Conservation (phyloP, 371 early-diverging fungal species). For the Nematocida sp. region DNA sequence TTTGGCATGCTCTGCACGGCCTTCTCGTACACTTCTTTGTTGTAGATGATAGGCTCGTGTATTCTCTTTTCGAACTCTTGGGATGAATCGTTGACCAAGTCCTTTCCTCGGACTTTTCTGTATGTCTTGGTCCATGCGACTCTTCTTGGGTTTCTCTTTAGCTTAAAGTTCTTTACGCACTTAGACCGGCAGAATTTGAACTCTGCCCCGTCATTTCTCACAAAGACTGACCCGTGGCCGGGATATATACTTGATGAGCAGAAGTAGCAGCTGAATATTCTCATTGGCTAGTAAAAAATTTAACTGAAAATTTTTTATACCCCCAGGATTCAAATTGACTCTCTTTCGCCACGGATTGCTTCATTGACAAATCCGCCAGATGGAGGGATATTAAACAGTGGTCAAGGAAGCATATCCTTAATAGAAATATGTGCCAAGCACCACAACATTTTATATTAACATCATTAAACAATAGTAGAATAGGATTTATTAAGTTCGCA, state of each 20-base stretch:
- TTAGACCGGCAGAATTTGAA: slow-evolving; percentile 96
- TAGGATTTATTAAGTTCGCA: too few relatives aligned
- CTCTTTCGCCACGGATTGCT: slow-evolving; percentile 56
- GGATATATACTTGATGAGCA: slow-evolving; percentile 95
- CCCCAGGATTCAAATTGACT: slow-evolving; percentile 42
- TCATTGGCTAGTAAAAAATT: slow-evolving; percentile 73
- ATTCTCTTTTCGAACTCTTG: slow-evolving; percentile 86
- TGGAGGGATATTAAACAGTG: slow-evolving; percentile 38
- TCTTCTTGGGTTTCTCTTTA: slow-evolving; percentile 97
- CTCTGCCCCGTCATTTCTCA: slow-evolving; percentile 88
- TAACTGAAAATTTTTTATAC: slow-evolving; percentile 17
- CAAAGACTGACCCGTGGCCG: slow-evolving; percentile 95
- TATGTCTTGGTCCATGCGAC: slow-evolving; percentile 98
- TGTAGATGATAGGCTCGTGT: slow-evolving; percentile 88
- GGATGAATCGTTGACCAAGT: slow-evolving; percentile 73
- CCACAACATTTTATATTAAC: slow-evolving; percentile 51
- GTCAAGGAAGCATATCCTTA: slow-evolving; percentile 46
- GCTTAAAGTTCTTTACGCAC: slow-evolving; percentile 96
- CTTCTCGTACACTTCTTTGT: slow-evolving; percentile 84
- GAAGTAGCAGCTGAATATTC: slow-evolving; percentile 97
- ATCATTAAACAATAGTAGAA: background rate
- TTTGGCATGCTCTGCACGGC: slow-evolving; percentile 76
- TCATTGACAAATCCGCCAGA: slow-evolving; percentile 47
- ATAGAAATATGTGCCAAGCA: slow-evolving; percentile 38
- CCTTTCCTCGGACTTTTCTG: slow-evolving; percentile 90